Evolutionary conservation across 257 asterid genomes (phyloP).

Genomic region (Scutellaria galericulata): DNA sequence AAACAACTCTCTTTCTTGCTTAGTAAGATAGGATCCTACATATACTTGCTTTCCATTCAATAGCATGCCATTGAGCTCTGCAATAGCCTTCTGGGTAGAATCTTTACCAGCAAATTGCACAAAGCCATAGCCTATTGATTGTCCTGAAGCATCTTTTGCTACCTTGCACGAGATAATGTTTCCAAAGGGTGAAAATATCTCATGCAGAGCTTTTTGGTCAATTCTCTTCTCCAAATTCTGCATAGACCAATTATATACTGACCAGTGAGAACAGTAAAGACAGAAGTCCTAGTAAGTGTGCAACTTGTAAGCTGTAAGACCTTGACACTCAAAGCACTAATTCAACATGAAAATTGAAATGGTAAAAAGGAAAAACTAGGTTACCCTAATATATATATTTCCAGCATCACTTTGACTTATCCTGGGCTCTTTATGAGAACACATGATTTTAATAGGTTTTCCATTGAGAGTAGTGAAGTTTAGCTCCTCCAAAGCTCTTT

Average conservation of each 20-base stretch:
- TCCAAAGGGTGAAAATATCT: constrained; percentile 71
- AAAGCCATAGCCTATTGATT: constrained; percentile 82
- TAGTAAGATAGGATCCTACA: constrained; percentile 66
- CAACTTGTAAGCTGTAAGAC: neutral
- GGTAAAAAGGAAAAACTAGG: constrained; percentile 7
- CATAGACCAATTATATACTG: neutral
- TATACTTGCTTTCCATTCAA: constrained; percentile 71
- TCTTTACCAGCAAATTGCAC: constrained; percentile 72
- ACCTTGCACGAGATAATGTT: constrained; percentile 68
- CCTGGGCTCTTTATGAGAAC: constrained; percentile 66
- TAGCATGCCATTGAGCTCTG: constrained; percentile 72
- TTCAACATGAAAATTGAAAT: neutral
- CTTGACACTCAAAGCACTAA: neutral
- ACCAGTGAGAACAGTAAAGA: neutral
- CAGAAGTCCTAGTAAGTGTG: neutral
- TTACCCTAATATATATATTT: constrained; percentile 70
- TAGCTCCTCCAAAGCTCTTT: constrained; percentile 66
- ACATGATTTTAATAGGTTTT: constrained; percentile 66
- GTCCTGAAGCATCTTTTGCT: constrained; percentile 68
- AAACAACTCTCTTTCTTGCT: constrained; percentile 66
- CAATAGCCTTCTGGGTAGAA: constrained; percentile 68
- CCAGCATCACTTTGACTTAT: constrained; percentile 63
- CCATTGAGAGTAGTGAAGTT: constrained; percentile 80
- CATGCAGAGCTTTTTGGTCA: constrained; percentile 71
- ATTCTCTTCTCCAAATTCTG: constrained; percentile 81